Evolutionary conservation across 768 basidiomycete species (phyloP).

Genomic region (Mycena olivaceomarginata): DNA sequence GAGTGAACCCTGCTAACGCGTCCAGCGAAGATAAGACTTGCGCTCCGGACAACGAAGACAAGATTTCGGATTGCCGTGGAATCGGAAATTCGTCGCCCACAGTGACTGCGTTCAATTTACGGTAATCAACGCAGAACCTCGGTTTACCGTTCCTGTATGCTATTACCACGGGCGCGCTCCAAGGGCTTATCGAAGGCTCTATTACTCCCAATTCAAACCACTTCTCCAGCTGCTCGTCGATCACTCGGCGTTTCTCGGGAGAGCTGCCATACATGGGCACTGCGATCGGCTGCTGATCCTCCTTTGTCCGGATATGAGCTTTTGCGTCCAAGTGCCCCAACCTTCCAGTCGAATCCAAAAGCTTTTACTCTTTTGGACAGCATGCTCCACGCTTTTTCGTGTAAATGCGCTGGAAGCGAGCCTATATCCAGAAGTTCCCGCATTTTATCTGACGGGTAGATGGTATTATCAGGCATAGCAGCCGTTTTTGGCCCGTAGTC

Average conservation of each 20-base stretch:
- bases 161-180: background rate
- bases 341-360: too few relatives aligned
- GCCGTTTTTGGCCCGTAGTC: constrained; percentile 19
- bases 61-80: too few relatives aligned
- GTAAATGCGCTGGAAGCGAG: background rate
- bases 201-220: background rate
- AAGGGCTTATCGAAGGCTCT: background rate
- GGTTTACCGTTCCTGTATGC: too few relatives aligned
- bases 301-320: too few relatives aligned
- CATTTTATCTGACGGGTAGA: background rate
- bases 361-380: background rate
- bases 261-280: background rate
- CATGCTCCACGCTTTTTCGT: background rate
- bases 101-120: too few relatives aligned
- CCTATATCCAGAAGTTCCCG: constrained; percentile 9
- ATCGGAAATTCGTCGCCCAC: too few relatives aligned
- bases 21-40: too few relatives aligned
- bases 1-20: too few relatives aligned
- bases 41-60: too few relatives aligned
- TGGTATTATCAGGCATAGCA: background rate
- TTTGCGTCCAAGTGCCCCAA: too few relatives aligned
- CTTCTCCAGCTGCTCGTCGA: background rate
- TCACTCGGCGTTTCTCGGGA: background rate
- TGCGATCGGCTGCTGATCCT: background rate
- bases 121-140: too few relatives aligned